Base-by-base conservation (phyloP, 1,284 basidiomycete species). In the Trametes hirsuta region DNA sequence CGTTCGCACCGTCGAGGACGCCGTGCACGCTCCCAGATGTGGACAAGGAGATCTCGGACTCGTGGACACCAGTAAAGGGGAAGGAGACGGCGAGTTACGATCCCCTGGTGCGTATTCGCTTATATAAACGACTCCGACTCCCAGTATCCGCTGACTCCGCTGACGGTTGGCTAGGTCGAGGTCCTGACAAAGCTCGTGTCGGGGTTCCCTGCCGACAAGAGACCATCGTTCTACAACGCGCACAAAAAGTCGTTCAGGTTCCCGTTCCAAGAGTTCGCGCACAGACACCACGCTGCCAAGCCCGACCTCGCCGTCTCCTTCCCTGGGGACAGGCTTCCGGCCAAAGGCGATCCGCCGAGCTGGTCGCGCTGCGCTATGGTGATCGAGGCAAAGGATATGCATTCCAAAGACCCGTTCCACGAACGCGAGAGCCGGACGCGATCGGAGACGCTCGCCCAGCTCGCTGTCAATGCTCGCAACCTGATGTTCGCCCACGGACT, bases 401-500 rank as follows among this genome's bases (percentile, higher is more conserved):
- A 48, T 8, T 10, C 2, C 8, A 24, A 59, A 2, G 57, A 59
- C 21, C 57, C 57, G 6, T 65, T 60, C 45, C 21, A 8, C 34
- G 47, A 3, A 15, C 24, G 22, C 6, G 22, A 46, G 30, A 50
- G 55, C n/a, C 35, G 12, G 14, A 12, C 9, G 4, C 49, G 39
- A 22, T 34, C 46, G 12, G 18, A 51, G 0, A 52, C 57, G 0
- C 12, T 61, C 9, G 44, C 52, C 0, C 66, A 65, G 58, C 51
- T 65, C 6, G 58, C 59, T 0, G 47, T 55, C 42, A 63, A 47
- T 30, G 64, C 64, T 1, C 45, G 64, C 9, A 59, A 47, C 41
- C 55, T 66, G n/a, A 56, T 66, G 51, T 57, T 55, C 21, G 60
- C 62, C 1, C 64, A 68, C 21, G 57, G 61, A 4, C 35, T 56